Base-by-base conservation (phyloP, 2,329 filamentous ascomycete genomes). In the Penicillium sp. region DNA sequence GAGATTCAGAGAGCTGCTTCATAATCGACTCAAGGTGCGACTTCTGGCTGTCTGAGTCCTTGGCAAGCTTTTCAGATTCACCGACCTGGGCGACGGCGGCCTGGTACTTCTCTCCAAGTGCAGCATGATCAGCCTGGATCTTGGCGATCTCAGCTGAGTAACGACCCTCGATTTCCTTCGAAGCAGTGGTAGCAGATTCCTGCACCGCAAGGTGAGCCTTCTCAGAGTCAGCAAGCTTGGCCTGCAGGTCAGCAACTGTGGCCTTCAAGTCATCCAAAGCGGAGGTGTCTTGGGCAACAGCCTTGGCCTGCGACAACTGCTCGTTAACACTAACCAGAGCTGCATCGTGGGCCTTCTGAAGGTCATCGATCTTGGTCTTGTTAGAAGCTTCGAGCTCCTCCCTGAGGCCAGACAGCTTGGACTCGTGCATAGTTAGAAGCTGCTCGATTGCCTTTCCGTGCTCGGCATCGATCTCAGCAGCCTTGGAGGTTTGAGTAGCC, bases 51-150 rank as follows among this genome's bases (percentile, higher is more conserved):
- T 96, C 94, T 62, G 91, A 90, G 63, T 92, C 87, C 29, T 89
- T 89, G 60, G 96, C 79, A 35, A 91, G 90, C 67, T 89, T 83
- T 57, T 93, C 91, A 72, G 96, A 94, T 31, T 92, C 89, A 55
- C 96, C 90, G 48, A 96, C 80, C 58, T 88, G 86, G 67, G 74
- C 58, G 68, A 66, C 55, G 61, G 75, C 53, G n/a, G 67, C 64
- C 54, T 72, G 61, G 55, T 69, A 67, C 35, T 73, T 71, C 60
- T 70, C 54, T 47, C 82, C 80, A 54, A 82, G 77, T 41, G 80
- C 73, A 50, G 73, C 73, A 45, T 78, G 77, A 52, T 81, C 78
- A 36, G 70, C 60, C 41, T 73, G 61, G 43, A 76, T 67, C 64
- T 77, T 78, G 52, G 78, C 73, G 58, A 82, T 76, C 49, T 82